phyloP scores from a whole-genome alignment of 306 rosid species.

The Luffa aegyptiaca region DNA sequence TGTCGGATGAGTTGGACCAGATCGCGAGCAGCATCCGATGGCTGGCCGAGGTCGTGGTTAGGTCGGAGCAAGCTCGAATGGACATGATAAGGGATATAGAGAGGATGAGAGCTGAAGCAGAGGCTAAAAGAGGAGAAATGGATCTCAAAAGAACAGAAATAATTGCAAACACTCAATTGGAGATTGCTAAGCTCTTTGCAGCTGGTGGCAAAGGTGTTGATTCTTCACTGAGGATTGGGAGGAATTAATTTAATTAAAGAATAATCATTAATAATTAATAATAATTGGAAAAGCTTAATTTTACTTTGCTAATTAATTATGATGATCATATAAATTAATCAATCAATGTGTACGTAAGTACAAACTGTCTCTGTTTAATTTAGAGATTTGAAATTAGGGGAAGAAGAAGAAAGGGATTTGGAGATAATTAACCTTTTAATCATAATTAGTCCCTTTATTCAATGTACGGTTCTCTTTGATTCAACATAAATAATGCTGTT shows the following conservation, averaged over 20 bases:
- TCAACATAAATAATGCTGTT: neutral
- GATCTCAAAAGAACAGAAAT: slow-evolving; percentile 86
- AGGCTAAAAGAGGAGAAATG: slow-evolving; percentile 85
- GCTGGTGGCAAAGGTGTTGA: slow-evolving; percentile 61
- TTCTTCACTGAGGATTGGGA: slow-evolving; percentile 84
- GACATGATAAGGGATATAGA: slow-evolving; percentile 86
- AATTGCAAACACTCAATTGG: slow-evolving; percentile 84
- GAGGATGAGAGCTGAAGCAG: slow-evolving; percentile 88
- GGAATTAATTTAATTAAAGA: slow-evolving; percentile 32
- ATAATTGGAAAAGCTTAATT: neutral
- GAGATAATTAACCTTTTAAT: neutral
- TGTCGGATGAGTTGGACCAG: slow-evolving; percentile 28
- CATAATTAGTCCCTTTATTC: neutral
- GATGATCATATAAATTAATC: neutral
- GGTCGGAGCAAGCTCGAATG: slow-evolving; percentile 81
- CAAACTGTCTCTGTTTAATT: neutral
- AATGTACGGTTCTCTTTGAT: neutral
- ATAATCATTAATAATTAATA: neutral
- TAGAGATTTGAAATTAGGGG: neutral
- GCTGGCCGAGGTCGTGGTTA: slow-evolving; percentile 81
- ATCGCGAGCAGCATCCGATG: slow-evolving; percentile 85
- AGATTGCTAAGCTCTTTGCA: slow-evolving; percentile 89
- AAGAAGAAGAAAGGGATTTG: neutral
- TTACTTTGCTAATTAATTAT: neutral
- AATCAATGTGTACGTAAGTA: neutral